These are phyloP conservation scores for Flammula alnicola DNA, from an alignment of 1,284 basidiomycete species.

Conservation along the genomic window DNA sequence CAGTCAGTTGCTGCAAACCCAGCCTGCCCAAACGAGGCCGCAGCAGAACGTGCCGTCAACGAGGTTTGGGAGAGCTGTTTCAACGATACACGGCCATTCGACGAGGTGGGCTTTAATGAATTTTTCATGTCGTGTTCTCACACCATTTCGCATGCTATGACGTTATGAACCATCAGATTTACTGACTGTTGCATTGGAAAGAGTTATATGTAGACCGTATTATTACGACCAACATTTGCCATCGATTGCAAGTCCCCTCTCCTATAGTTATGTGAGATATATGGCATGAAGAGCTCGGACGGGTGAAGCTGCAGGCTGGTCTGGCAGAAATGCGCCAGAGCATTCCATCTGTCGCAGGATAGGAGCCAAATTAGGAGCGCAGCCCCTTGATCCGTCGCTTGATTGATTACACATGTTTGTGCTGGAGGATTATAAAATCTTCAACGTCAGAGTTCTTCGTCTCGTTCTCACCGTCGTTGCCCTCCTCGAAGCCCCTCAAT, in stretches of 20 bases:
- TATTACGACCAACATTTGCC: background rate
- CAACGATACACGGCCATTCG: constrained; percentile 94
- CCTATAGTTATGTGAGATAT: background rate
- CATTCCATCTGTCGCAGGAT: background rate
- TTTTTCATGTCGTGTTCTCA: background rate
- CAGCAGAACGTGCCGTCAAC: constrained; percentile 89
- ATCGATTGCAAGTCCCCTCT: background rate
- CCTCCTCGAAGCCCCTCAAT: constrained; percentile 8
- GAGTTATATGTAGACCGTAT: constrained; percentile 1
- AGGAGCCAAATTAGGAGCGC: background rate
- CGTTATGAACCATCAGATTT: constrained; percentile 28
- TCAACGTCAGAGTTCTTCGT: constrained; percentile 6
- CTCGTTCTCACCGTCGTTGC: constrained; percentile 16
- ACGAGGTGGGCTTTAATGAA: constrained; percentile 70
- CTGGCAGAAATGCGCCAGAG: background rate
- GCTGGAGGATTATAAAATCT: constrained; percentile 23
- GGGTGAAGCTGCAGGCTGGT: background rate
- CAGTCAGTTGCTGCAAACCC: constrained; percentile 84
- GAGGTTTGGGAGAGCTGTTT: constrained; percentile 98
- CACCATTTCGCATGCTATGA: constrained; percentile 17
- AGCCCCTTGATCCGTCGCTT: constrained; percentile 22
- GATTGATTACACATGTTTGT: constrained; percentile 28
- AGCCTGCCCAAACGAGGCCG: constrained; percentile 74
- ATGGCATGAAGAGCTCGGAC: background rate
- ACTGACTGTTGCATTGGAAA: constrained; percentile 21